Conservation (phyloP, 225 moss, liverwort and hornwort species). For the Sphagnum tenellum region DNA sequence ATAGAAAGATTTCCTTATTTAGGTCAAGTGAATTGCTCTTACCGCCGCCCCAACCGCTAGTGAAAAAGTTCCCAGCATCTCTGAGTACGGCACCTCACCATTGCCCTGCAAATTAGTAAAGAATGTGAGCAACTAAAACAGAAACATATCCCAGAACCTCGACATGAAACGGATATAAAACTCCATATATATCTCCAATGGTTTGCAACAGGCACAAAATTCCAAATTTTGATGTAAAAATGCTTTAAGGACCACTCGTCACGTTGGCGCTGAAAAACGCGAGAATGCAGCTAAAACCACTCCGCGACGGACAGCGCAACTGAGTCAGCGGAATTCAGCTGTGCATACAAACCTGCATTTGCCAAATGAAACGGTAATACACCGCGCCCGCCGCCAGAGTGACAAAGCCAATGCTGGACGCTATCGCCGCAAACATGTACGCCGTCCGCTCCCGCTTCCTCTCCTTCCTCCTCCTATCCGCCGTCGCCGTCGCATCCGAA, state of each 20-base stretch:
- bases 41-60: slow-evolving; percentile 88
- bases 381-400: slow-evolving; percentile 62
- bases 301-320: no score
- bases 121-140: background rate
- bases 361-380: slow-evolving; percentile 77
- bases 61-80: slow-evolving; percentile 78
- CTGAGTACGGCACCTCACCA: slow-evolving; percentile 57
- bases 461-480: slow-evolving; percentile 16
- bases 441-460: slow-evolving; percentile 43
- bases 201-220: no score
- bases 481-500: slow-evolving; percentile 13
- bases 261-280: no score
- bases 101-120: slow-evolving; percentile 30
- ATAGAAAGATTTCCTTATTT: no score
- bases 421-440: slow-evolving; percentile 75
- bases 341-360: slow-evolving; percentile 49
- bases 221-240: no score
- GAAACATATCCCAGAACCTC: background rate
- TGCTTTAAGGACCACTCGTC: no score
- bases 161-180: no score
- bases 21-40: slow-evolving; percentile 1
- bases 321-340: no score
- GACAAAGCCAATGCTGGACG: slow-evolving; percentile 75
- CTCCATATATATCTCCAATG: no score
- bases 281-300: no score